Evolutionary conservation across 495 filamentous ascomycete genomes (phyloP), one percentile per base, ranked within the genome.

Genomic region (Xylaria curta): DNA sequence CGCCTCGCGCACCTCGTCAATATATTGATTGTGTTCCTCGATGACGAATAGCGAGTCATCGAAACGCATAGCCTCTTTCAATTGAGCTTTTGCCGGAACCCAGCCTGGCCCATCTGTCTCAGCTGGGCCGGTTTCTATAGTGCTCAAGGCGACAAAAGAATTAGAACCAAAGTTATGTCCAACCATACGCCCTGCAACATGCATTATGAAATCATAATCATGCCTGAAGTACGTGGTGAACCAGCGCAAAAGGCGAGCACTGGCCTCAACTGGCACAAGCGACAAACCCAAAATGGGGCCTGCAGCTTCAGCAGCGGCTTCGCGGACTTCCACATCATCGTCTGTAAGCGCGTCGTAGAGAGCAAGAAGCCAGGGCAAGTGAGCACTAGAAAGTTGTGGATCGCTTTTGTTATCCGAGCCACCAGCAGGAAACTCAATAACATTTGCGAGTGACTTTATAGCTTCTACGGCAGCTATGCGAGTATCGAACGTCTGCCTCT

Each of bases 1-100:
- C 1, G 88, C 83, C 80, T 97, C 95, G 9, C 87, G 80, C 3
- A 93, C 87, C 61, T 92, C 88, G 75, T 97, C 95, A 62, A 96
- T 84, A 77, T 91, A 98, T 0, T 97, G 83, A 71, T 99, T 99
- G 73, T 95, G 93, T 74, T 96, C 94, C 81, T 99, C 96, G 74
- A 92, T 85, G 17, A 88, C 89, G 76, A 99, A 99, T 0, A 99
- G 82, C 2, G 91, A 86, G 38, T 88, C 90, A 75, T 93, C 90
- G 60, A 91, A 89, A 61, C 87, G 85, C 53, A 87, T 76, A 28
- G 88, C 86, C 28, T 85, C 75, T 0, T 76, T 72, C 17, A 95
- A 77, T 21, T 84, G 80, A 0, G 78, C 74, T 4, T 80, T 79
- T 0, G 92, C 86, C 0, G 87, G 71, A 40, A 56, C 76, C 80